Evolutionary conservation across 768 basidiomycete genomes (phyloP).

Genomic region (Glaciozyma antarctica): DNA sequence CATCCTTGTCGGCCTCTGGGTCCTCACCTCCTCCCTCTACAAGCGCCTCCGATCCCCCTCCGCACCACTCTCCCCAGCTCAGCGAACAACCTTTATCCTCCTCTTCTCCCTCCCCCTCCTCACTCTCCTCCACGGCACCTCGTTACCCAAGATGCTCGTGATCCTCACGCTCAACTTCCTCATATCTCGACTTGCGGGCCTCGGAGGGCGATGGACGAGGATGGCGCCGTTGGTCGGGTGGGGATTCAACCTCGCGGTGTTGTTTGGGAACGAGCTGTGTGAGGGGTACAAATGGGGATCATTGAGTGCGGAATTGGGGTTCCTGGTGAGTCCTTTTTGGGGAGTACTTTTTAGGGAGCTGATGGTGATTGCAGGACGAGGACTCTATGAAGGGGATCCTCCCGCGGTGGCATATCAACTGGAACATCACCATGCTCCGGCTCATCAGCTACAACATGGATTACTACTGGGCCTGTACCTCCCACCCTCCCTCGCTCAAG

Average conservation of each 20-base stretch:
- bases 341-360: slow-evolving; percentile 47
- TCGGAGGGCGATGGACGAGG: slow-evolving; percentile 27
- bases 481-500: neutral
- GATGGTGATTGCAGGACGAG: slow-evolving; percentile 37
- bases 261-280: slow-evolving; percentile 68
- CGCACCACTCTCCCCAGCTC: slow-evolving; percentile 33
- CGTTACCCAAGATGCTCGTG: slow-evolving; percentile 61
- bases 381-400: slow-evolving; percentile 51
- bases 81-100: slow-evolving; percentile 52
- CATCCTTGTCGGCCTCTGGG: slow-evolving; percentile 48
- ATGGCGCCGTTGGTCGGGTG: slow-evolving; percentile 48
- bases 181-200: slow-evolving; percentile 50
- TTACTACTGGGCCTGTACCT: slow-evolving; percentile 61
- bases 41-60: slow-evolving; percentile 33
- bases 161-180: slow-evolving; percentile 64
- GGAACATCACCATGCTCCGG: slow-evolving; percentile 93
- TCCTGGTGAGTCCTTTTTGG: slow-evolving; percentile 49
- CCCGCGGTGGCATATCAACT: slow-evolving; percentile 83
- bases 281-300: slow-evolving; percentile 61
- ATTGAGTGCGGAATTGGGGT: slow-evolving; percentile 50
- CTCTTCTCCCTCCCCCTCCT: slow-evolving; percentile 58
- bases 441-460: slow-evolving; percentile 90
- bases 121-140: slow-evolving; percentile 67
- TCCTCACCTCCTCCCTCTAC: slow-evolving; percentile 51
- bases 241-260: slow-evolving; percentile 60